These are phyloP conservation scores for Rhododendron ferrugineum DNA, from an alignment of 148 eudicot species.

Conservation along the genomic window DNA sequence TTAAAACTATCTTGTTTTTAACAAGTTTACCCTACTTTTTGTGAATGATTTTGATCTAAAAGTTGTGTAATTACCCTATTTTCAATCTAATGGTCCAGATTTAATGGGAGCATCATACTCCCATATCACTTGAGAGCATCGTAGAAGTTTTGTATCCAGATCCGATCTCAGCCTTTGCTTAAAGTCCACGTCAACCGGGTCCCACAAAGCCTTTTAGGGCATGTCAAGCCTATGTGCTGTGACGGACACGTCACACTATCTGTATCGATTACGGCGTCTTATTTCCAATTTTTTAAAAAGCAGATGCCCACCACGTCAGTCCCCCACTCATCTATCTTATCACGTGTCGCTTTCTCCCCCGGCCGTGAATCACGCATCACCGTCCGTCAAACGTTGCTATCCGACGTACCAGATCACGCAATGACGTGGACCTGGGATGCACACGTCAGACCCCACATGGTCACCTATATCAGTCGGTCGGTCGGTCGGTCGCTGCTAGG, in stretches of 20 bases:
- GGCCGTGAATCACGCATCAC: neutral
- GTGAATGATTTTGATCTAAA: no score
- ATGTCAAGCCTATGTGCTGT: neutral
- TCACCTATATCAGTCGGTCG: neutral
- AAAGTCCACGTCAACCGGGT: neutral
- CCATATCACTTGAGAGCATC: no score
- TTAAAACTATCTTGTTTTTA: no score
- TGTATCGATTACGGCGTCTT: neutral
- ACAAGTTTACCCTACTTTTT: no score
- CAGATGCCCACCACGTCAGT: neutral
- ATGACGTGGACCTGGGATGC: neutral
- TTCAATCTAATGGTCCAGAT: no score
- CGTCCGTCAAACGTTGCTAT: neutral
- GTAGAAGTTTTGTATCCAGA: no score
- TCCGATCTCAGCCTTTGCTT: neutral
- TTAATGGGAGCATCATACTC: no score
- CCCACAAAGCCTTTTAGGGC: neutral
- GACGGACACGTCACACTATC: constrained; percentile 1
- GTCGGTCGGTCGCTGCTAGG: no score
- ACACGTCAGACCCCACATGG: neutral
- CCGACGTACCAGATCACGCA: neutral
- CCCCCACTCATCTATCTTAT: neutral
- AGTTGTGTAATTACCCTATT: no score
- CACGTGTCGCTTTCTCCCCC: neutral
- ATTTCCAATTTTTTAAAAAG: neutral